Conservation (phyloP, 2,329 filamentous ascomycete species). For the Byssochlamys sp. region DNA sequence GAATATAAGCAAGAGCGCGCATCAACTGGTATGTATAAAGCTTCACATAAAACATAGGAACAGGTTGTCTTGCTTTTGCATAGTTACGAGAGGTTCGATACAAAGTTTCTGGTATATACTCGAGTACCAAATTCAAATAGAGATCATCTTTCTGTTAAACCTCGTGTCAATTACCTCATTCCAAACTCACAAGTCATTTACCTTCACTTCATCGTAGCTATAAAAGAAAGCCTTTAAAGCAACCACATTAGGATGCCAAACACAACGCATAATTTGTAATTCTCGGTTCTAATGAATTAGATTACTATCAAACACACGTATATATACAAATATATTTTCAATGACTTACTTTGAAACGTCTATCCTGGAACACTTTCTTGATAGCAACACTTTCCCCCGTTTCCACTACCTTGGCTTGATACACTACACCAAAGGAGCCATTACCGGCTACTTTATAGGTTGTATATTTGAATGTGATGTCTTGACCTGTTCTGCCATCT, state of each 20-base stretch:
- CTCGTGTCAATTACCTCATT: too few relatives aligned
- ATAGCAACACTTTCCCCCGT: slow-evolving; percentile 96
- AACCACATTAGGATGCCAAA: slow-evolving; percentile 95
- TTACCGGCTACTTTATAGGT: slow-evolving; percentile 99
- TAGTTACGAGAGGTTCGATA: slow-evolving; percentile 97
- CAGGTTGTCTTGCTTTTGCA: slow-evolving; percentile 99
- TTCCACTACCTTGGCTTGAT: slow-evolving; percentile 97
- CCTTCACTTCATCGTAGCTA: slow-evolving; percentile 39
- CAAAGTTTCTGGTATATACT: slow-evolving; percentile 96
- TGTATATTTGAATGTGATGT: slow-evolving; percentile 91
- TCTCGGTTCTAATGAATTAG: slow-evolving; percentile 69
- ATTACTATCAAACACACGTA: background rate
- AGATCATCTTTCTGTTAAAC: slow-evolving; percentile 89
- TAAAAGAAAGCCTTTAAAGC: slow-evolving; percentile 97
- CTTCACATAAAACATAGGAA: slow-evolving; percentile 98
- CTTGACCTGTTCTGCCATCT: slow-evolving; percentile 93
- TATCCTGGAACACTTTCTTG: slow-evolving; percentile 97
- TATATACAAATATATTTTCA: background rate
- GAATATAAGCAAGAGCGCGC: slow-evolving; percentile 94
- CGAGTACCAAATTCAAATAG: slow-evolving; percentile 93
- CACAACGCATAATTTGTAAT: slow-evolving; percentile 98
- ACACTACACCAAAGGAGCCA: slow-evolving; percentile 95
- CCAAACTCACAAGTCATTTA: too few relatives aligned
- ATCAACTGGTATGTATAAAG: slow-evolving; percentile 99
- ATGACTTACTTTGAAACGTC: slow-evolving; percentile 93